A percentile compares a stretch with the other conserved stretches of the same genome.
These are phyloP conservation scores for Gaultheria prostrata DNA, from an alignment of 148 eudicot species.

Conservation along the genomic window DNA sequence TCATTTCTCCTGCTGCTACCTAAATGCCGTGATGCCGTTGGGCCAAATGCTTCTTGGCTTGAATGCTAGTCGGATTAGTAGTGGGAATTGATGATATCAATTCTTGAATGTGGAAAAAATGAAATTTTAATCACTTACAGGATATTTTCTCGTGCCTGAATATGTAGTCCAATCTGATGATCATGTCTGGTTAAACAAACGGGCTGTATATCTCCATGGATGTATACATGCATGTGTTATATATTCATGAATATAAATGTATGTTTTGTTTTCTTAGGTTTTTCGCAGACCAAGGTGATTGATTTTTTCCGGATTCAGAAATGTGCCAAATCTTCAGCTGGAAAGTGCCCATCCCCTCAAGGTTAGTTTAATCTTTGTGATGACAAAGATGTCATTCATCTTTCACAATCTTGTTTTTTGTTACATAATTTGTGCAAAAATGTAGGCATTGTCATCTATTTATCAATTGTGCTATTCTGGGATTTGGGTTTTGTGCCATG, in stretches of 20 bases:
- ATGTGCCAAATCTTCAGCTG: slow-evolving; percentile 23
- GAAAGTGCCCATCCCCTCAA: slow-evolving; percentile 40
- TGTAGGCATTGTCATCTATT: not conserved
- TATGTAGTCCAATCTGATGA: not conserved
- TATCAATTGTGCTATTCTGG: not conserved
- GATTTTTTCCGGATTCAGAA: slow-evolving; percentile 86
- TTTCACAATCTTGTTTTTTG: not conserved
- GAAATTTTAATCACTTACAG: too few species aligned
- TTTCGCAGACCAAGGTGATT: slow-evolving; percentile 75
- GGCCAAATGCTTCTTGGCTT: too few species aligned
- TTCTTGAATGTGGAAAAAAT: too few species aligned
- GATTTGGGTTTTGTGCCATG: not conserved
- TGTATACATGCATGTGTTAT: not conserved
- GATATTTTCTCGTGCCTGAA: too few species aligned
- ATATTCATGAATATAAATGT: not conserved
- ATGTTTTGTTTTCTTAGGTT: slow-evolving; percentile 42
- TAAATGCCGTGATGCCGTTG: too few species aligned
- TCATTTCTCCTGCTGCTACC: too few species aligned
- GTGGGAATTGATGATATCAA: too few species aligned
- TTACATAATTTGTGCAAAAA: not conserved
- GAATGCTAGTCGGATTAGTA: too few species aligned
- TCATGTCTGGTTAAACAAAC: not conserved
- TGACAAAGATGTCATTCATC: not conserved
- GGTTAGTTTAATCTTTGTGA: slow-evolving; percentile 35
- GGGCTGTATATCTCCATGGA: too few species aligned